Evolutionary conservation across 1,284 basidiomycete genomes (phyloP).

Genomic region (Athelia psychrophila): DNA sequence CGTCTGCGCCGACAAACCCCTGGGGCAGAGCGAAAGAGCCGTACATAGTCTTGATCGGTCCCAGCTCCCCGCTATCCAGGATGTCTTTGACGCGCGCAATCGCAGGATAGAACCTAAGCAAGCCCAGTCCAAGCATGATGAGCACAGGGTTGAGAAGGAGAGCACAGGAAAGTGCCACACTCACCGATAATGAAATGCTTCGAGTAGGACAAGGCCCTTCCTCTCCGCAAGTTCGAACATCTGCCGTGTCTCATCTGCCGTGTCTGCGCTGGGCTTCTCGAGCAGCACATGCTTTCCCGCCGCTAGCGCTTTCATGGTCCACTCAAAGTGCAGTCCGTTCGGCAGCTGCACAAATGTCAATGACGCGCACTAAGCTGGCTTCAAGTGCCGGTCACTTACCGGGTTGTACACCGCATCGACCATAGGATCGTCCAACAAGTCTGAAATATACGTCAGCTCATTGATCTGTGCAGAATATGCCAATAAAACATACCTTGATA

Average conservation of each 20-base stretch:
- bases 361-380: neutral
- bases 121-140: neutral
- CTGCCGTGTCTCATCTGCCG: slow-evolving; percentile 30
- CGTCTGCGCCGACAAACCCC: slow-evolving; percentile 33
- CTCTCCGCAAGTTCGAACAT: slow-evolving; percentile 55
- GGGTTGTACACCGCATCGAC: slow-evolving; percentile 66
- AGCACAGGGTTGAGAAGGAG: neutral
- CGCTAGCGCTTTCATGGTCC: slow-evolving; percentile 71
- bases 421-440: slow-evolving; percentile 57
- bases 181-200: slow-evolving; percentile 63
- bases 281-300: slow-evolving; percentile 73
- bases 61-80: slow-evolving; percentile 49
- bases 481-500: slow-evolving; percentile 46
- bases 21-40: slow-evolving; percentile 30
- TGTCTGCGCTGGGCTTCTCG: slow-evolving; percentile 65
- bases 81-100: slow-evolving; percentile 51
- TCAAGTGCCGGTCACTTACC: slow-evolving; percentile 28
- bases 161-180: slow-evolving; percentile 8
- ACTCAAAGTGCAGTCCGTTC: slow-evolving; percentile 72
- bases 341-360: slow-evolving; percentile 43
- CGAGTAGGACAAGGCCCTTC: slow-evolving; percentile 54
- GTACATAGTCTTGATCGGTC: slow-evolving; percentile 39
- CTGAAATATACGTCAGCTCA: slow-evolving; percentile 24
- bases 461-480: neutral
- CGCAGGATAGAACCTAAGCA: slow-evolving; percentile 56